Percentiles rank a stretch among this genome's conserved stretches.
Conservation (phyloP, 108 stramenopile species). For the Epithemia pelagica region DNA sequence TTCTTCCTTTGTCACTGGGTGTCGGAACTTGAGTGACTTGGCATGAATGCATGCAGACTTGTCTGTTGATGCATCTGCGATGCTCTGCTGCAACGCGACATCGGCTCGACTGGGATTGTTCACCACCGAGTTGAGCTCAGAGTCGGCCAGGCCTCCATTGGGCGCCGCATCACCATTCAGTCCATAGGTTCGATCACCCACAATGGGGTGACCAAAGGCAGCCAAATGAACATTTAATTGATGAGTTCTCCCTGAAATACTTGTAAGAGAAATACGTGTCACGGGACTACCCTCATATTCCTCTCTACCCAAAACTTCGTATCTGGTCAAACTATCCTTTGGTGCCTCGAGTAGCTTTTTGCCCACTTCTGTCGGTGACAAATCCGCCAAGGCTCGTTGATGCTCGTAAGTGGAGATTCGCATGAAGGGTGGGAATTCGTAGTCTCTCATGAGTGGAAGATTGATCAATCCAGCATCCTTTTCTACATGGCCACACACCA, state of each 20-base stretch:
- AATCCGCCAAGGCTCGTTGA: constrained; percentile 51
- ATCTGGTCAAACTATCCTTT: constrained; percentile 72
- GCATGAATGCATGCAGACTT: constrained; percentile 64
- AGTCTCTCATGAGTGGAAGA: constrained; percentile 72
- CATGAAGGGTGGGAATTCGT: constrained; percentile 76
- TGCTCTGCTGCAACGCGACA: constrained; percentile 42
- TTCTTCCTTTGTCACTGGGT: constrained; percentile 57
- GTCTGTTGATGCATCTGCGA: constrained; percentile 26
- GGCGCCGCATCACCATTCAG: constrained; percentile 59
- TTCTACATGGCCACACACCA: constrained; percentile 69
- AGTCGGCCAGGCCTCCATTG: constrained; percentile 64
- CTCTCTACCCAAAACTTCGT: constrained; percentile 55
- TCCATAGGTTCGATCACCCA: constrained; percentile 78
- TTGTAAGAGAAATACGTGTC: constrained; percentile 62
- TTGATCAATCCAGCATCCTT: constrained; percentile 60
- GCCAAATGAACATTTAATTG: constrained; percentile 85
- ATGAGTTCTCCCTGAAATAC: constrained; percentile 77
- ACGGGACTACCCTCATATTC: constrained; percentile 61
- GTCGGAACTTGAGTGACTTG: constrained; percentile 67
- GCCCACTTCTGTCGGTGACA: constrained; percentile 40
- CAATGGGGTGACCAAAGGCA: constrained; percentile 85
- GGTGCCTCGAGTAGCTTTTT: constrained; percentile 69
- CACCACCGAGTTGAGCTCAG: constrained; percentile 31
- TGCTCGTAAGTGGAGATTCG: constrained; percentile 73
- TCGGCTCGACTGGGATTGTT: constrained; percentile 48